Base-by-base conservation (phyloP, 2,329 filamentous ascomycete genomes). In the Canariomyces notabilis region DNA sequence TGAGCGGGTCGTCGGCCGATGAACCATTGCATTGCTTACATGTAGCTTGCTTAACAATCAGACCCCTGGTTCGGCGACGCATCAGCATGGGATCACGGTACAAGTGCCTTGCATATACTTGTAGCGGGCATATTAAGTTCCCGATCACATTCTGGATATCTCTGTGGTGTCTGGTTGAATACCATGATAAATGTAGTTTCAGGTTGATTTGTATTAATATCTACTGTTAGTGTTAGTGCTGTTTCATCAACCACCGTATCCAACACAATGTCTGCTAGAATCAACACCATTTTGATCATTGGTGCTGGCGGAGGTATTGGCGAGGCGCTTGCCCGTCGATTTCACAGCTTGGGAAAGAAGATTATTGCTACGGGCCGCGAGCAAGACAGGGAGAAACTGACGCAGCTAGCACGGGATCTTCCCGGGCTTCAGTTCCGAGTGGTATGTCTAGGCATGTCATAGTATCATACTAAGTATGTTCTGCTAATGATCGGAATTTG, bases 231-330 rank as follows among this genome's bases (percentile, higher is more conserved):
- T n/a, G n/a, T n/a, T n/a, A n/a, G n/a, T n/a, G n/a, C n/a, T n/a
- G n/a, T n/a, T n/a, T n/a, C n/a, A n/a, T n/a, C n/a, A n/a, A n/a
- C n/a, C n/a, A n/a, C n/a, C n/a, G n/a, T n/a, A n/a, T n/a, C n/a
- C n/a, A 39, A 29, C n/a, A 31, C 20, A 16, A 39, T 39, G 37
- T 39, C 37, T 6, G 23, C 22, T 29, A 22, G 37, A 12, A 39
- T 39, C 21, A 29, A 39, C 22, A 39, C 37, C 3, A 39, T 39
- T 39, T 18, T 39, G 15, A 29, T 39, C 18, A 20, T 39, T 5
- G 37, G 37, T 12, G 37, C 37, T 11, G 37, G n/a, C n/a, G 37
- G 37, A 6, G 37, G 37, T 6, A 39, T 39, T 22, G 37, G 37
- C 22, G 22, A 39, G 14, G 22, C 22, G 3, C 23, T 29, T 3